Base-by-base conservation (phyloP, 2,329 filamentous ascomycete genomes). In the Plenodomus tracheiphilus region DNA sequence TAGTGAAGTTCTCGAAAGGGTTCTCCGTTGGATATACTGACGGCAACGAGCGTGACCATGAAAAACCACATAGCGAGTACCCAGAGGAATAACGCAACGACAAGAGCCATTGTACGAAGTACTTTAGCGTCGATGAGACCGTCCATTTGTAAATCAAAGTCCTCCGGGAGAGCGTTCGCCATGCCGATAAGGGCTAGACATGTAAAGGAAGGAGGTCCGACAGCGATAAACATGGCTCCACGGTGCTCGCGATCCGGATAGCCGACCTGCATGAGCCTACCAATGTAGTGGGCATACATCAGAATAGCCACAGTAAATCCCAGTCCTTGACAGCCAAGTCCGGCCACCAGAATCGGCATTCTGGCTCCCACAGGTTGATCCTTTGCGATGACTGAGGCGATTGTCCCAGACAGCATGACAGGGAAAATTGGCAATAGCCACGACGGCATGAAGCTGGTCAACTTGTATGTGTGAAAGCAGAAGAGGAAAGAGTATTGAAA, bases 351-450 rank as follows among this genome's bases (percentile, higher is more conserved):
- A 51, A 91, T 87, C 2, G 85, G 79, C 18, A 88, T 69, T 1
- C 83, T 80, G 0, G 78, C 66, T 7, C 76, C 68, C 1, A 80
- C 70, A 0, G 85, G 82, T 53, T 90, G 87, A 0, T 79, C 79
- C 4, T 78, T 75, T 7, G 82, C 79, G 42, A 89, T 85, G 49
- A 87, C 81, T 1, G 83, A 81, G 1, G 87, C 86, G 38, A 90
- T 83, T 2, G 86, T 90, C 2, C 87, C 87, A 1, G 81, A 81
- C 8, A 90, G 77, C 87, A 90, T 89, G 66, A 88, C 77, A 15
- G 86, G 86, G 68, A 89, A 90, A 61, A 89, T 85, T 36, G 87
- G 87, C 6, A 91, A 74, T 47, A 89, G 82, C 86, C 86, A 89
- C 0, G 85, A 84, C 0, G 87, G 87, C 78, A 87, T 88, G 82